Conservation (phyloP, 2,329 filamentous ascomycete genomes). For the Mollisia scopiformis region DNA sequence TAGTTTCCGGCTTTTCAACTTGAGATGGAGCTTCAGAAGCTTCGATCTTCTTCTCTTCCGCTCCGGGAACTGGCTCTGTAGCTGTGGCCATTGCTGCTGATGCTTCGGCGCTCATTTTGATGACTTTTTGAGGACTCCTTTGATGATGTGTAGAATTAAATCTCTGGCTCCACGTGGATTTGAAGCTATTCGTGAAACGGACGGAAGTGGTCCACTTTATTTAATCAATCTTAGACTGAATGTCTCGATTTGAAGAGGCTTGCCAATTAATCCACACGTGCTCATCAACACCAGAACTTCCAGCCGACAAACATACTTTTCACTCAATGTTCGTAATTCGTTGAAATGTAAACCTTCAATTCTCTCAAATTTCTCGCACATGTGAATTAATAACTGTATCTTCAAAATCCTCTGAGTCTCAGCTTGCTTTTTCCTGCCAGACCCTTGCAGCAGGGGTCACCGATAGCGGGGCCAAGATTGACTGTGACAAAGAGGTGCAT, state of each 20-base stretch:
- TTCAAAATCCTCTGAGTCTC: neutral
- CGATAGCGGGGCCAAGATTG: conserved; percentile 4
- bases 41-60: conserved; percentile 19
- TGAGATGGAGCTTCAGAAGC: conserved; percentile 15
- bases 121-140: conserved; percentile 6
- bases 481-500: conserved; percentile 12
- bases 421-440: neutral
- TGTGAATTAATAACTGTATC: neutral
- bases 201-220: conserved; percentile 11
- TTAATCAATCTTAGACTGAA: conserved; percentile 5
- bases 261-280: neutral
- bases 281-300: neutral
- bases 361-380: too few species aligned
- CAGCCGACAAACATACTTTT: too few species aligned
- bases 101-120: conserved; percentile 26
- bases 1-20: neutral
- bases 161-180: conserved; percentile 6
- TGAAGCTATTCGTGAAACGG: conserved; percentile 18
- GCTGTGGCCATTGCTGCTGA: conserved; percentile 20
- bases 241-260: neutral
- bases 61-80: conserved; percentile 12
- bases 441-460: neutral
- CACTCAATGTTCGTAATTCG: too few species aligned
- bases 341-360: too few species aligned
- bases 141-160: neutral